Evolutionary conservation across 345 rosid species (phyloP), one percentile per base, ranked within the genome.

Genomic region (Lepidium sativum): DNA sequence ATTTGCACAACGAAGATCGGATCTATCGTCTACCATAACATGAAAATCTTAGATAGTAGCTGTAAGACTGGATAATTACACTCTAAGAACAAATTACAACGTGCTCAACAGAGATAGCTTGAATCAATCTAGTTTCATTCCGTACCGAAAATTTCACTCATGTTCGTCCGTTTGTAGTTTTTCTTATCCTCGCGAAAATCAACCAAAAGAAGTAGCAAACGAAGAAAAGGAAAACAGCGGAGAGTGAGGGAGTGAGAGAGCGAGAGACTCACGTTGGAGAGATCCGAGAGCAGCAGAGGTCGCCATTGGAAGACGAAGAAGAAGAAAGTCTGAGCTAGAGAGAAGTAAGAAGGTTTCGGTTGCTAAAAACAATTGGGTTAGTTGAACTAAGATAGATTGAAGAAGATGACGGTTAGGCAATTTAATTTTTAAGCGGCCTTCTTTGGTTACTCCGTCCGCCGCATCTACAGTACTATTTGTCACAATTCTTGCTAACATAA

Each of bases 241-340:
- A n/a, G n/a, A n/a, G n/a, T n/a, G n/a, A n/a, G n/a, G n/a, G n/a
- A n/a, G n/a, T n/a, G n/a, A n/a, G n/a, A 43, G 68, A 59, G 61
- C 7, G 63, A 60, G 52, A 51, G 25, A 56, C 64, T 69, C 71
- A 94, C 99, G 75, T 64, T 67, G 81, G 60, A 83, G 74, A 52
- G 91, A 88, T 70, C 86, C 90, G 59, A 87, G 80, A 70, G 77
- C 74, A 33, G 85, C 70, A 31, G 85, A 80, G 64, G 90, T 84
- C 60, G 80, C 98, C 98, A 92, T 89, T 32, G 87, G 41, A 60
- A 51, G 67, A 50, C 16, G 21, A 45, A 32, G 41, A 60, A 51
- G 67, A 50, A 20, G 21, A 45, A 32, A 48, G 56, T 44, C 9
- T 17, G 67, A 69, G 63, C 13, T 54, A 6, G 37, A 60, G 48